Base-by-base conservation (phyloP, 768 basidiomycete species). In the Termitomyces eurrhizus region DNA sequence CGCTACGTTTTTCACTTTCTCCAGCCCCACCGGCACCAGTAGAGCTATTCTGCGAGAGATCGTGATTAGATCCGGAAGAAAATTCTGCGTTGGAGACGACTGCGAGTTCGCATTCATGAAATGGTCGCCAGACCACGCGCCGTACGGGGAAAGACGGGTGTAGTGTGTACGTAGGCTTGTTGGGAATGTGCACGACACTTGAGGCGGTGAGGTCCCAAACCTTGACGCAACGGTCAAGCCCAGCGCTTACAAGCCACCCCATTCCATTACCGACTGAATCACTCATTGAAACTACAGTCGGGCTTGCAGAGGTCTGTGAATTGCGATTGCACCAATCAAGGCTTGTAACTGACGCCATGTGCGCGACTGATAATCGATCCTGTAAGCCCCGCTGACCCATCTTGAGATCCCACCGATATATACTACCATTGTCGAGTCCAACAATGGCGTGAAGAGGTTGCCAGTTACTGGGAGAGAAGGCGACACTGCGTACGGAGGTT, bases 221-320 rank as follows among this genome's bases (percentile, higher is more conserved):
- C 77, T 93, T 92, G 53, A 93, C 90, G 33, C 81, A 86, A 39
- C 86, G 84, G 72, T 94, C 92, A 35, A 93, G 74, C 0, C 91
- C 89, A 13, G 87, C 90, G 56, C 89, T 92, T 6, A 85, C 87
- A 24, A 94, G 79, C 90, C 91, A 94, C 2, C 90, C 89, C 32
- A 80, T 71, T 7, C 79, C 77, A 24, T 65, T 74, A 6, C 71
- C 70, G 3, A 69, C 60, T 41, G 65, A 57, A 37, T 78, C 75
- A 13, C 24, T 54, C 29, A 36, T 24, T 9, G 57, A 37, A 9
- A 12, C 42, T 37, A 50, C n/a, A 12, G 57, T 64, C 35, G 64
- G 63, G 7, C 56, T 57, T 45, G 60, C 35, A 29, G 62, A n/a
- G 56, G 44, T 48, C 58, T 52, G 29, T 33, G 53, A 53, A 6